A percentile compares a stretch with the other conserved stretches of the same genome.
phyloP scores from a whole-genome alignment of 1,284 basidiomycete genomes.

The Schizophyllum amplum region DNA sequence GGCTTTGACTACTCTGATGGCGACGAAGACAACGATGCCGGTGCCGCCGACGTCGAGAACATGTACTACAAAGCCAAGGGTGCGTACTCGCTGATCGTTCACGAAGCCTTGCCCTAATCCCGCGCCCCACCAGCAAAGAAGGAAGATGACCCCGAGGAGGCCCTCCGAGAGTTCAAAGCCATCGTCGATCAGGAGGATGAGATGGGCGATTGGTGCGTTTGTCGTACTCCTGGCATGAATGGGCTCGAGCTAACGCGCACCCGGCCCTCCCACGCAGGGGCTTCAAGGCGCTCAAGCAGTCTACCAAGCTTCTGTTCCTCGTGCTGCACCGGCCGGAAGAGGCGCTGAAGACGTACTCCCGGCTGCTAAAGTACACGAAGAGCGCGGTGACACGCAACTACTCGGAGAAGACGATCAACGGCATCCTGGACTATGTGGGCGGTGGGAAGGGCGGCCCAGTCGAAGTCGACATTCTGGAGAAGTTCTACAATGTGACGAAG shows the following conservation, averaged over 20 bases:
- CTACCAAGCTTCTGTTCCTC: constrained; percentile 90
- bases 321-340: constrained; percentile 71
- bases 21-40: constrained; percentile 73
- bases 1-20: constrained; percentile 96
- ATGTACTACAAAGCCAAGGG: constrained; percentile 98
- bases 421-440: constrained; percentile 96
- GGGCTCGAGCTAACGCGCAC: not conserved
- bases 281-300: constrained; percentile 98
- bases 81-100: constrained; percentile 28
- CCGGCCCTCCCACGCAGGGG: constrained; percentile 52
- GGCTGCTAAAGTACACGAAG: constrained; percentile 87
- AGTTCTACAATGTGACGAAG: constrained; percentile 93
- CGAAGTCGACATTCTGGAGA: constrained; percentile 84
- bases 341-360: constrained; percentile 80
- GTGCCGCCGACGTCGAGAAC: constrained; percentile 93
- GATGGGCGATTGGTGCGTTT: constrained; percentile 83
- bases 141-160: constrained; percentile 84
- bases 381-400: constrained; percentile 87
- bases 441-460: constrained; percentile 81
- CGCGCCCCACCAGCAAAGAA: constrained; percentile 67
- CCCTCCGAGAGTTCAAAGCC: constrained; percentile 77
- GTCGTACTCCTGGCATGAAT: not conserved
- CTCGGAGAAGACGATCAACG: constrained; percentile 97
- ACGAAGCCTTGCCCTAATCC: not conserved
- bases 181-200: constrained; percentile 87